Conservation (phyloP, 768 basidiomycete species). For the Erythrobasidium yunnanense region DNA sequence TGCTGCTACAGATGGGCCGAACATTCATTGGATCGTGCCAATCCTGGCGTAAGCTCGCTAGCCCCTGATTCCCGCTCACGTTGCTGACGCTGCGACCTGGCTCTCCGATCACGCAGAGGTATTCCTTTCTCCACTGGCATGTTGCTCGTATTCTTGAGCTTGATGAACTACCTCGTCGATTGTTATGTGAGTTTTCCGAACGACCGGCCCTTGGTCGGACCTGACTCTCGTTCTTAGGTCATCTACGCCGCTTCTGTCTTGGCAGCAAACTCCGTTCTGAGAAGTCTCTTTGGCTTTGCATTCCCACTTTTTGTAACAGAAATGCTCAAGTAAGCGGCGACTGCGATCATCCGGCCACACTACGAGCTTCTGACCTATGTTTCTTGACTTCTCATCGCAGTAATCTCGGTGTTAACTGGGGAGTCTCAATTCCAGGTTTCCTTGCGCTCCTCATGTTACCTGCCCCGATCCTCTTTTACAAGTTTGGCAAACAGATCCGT, state of each 20-base stretch:
- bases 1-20: constrained; percentile 33
- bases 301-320: neutral
- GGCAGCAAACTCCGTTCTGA: constrained; percentile 39
- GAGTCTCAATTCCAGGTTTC: constrained; percentile 11
- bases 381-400: constrained; percentile 19
- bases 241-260: constrained; percentile 36
- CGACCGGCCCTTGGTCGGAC: too few species aligned
- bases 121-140: constrained; percentile 25
- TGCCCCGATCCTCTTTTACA: constrained; percentile 35
- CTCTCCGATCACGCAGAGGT: neutral
- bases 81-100: neutral
- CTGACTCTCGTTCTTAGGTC: constrained; percentile 22
- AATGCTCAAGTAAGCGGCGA: neutral
- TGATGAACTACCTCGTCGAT: constrained; percentile 17
- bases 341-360: neutral
- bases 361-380: neutral
- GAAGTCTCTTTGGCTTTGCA: constrained; percentile 35
- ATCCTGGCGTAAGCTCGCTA: constrained; percentile 45
- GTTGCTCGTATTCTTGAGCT: constrained; percentile 26
- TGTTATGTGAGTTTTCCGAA: constrained; percentile 1
- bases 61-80: neutral
- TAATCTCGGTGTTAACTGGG: constrained; percentile 27
- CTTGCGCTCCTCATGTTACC: constrained; percentile 22
- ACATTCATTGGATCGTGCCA: constrained; percentile 56
- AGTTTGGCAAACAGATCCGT: constrained; percentile 33